phyloP scores from a whole-genome alignment of 139 green algal genomes.

The Desmodesmus armatus region DNA sequence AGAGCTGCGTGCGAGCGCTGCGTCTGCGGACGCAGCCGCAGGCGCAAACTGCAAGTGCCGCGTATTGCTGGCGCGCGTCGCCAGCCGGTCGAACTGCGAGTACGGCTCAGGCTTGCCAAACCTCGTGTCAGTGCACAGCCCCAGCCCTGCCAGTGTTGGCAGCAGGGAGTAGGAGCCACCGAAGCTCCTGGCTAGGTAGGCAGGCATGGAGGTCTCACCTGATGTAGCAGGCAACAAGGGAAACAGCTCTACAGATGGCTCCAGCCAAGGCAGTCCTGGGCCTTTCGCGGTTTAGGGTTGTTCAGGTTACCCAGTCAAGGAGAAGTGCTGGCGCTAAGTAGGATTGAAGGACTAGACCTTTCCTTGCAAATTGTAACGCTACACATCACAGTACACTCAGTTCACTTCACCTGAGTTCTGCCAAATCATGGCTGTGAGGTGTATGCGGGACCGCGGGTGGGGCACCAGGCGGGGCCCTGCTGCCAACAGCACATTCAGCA shows the following conservation, averaged over 20 bases:
- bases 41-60: conserved; percentile 16
- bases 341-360: too few species aligned
- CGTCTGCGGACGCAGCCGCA: not conserved
- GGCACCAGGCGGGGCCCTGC: not conserved
- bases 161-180: not conserved
- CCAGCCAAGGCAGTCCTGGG: too few species aligned
- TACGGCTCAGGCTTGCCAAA: conserved; percentile 14
- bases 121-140: not conserved
- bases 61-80: not conserved
- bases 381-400: too few species aligned
- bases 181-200: not conserved
- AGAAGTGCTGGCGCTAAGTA: too few species aligned
- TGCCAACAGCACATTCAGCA: conserved; percentile 18
- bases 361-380: too few species aligned
- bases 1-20: not conserved
- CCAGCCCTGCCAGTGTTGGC: not conserved
- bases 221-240: not conserved
- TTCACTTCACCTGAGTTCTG: too few species aligned
- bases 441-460: not conserved
- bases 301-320: too few species aligned
- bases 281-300: too few species aligned
- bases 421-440: not conserved
- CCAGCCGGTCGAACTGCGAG: not conserved
- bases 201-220: not conserved
- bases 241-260: too few species aligned